These are phyloP conservation scores for Dothiorella sarmentorum DNA, from an alignment of 2,329 filamentous ascomycete genomes.

Conservation along the genomic window DNA sequence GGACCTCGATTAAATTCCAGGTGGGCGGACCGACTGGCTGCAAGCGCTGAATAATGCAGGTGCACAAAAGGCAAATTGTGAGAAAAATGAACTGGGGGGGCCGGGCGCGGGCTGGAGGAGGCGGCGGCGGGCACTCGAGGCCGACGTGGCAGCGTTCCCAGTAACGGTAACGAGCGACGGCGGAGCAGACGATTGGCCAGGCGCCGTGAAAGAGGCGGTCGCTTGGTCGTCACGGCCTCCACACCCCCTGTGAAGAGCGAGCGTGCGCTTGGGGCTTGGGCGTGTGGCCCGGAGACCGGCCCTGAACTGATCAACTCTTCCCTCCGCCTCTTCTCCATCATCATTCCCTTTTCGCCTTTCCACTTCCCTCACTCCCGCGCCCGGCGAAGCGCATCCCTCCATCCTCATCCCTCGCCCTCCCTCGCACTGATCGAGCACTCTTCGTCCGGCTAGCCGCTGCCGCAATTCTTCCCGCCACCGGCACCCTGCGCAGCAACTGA, in stretches of 20 bases:
- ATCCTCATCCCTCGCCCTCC: slow-evolving; percentile 5
- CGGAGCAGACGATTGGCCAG: neutral
- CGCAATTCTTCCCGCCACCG: neutral
- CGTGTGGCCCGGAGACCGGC: too few species aligned
- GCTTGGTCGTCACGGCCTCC: too few species aligned
- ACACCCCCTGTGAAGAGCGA: too few species aligned
- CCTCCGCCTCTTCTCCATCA: neutral
- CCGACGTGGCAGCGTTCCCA: slow-evolving; percentile 12
- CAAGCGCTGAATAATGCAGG: slow-evolving; percentile 8
- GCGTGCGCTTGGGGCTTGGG: too few species aligned
- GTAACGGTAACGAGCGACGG: slow-evolving; percentile 1
- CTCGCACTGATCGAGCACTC: slow-evolving; percentile 5
- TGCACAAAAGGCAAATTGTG: slow-evolving; percentile 6
- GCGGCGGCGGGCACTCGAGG: neutral
- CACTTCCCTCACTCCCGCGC: slow-evolving; percentile 6
- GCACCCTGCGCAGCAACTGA: neutral
- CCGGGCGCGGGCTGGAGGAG: slow-evolving; percentile 7
- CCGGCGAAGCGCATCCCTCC: slow-evolving; percentile 16
- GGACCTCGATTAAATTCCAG: neutral
- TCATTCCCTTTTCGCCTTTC: slow-evolving; percentile 14
- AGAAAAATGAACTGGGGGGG: slow-evolving; percentile 1
- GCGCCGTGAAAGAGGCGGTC: too few species aligned
- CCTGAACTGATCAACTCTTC: too few species aligned
- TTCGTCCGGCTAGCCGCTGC: slow-evolving; percentile 5
- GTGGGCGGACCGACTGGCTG: slow-evolving; percentile 1